Evolutionary conservation across 768 basidiomycete species (phyloP).

Genomic region (Calocera cornea): DNA sequence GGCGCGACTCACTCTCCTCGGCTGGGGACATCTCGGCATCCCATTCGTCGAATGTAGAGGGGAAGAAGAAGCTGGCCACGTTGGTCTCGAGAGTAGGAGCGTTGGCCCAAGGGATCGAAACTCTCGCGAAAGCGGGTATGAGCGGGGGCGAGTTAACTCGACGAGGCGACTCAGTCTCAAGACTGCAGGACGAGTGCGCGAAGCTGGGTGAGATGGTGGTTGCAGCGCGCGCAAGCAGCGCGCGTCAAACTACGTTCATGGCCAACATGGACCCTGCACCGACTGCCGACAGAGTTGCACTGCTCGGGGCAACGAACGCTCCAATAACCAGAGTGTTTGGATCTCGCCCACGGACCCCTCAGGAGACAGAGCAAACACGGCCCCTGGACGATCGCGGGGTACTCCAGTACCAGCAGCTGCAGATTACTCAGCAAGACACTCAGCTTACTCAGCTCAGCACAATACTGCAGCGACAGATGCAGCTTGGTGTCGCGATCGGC

Average conservation of each 20-base stretch:
- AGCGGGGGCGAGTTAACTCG: conserved; percentile 85
- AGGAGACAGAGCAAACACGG: conserved; percentile 75
- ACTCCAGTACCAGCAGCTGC: conserved; percentile 59
- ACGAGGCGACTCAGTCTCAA: conserved; percentile 75
- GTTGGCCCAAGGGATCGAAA: conserved; percentile 55
- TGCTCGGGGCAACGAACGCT: conserved; percentile 19
- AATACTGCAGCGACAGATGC: conserved; percentile 70
- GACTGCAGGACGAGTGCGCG: conserved; percentile 82
- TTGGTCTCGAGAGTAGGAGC: conserved; percentile 58
- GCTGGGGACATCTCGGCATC: conserved; percentile 59
- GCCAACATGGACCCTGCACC: conserved; percentile 1
- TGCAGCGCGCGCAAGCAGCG: conserved; percentile 31
- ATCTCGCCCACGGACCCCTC: conserved; percentile 35
- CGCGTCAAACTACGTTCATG: background rate
- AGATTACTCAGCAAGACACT: conserved; percentile 72
- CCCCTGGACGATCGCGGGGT: conserved; percentile 77
- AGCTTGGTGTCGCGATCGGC: conserved; percentile 74
- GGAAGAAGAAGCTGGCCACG: conserved; percentile 71
- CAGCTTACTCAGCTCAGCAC: conserved; percentile 70
- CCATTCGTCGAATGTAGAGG: conserved; percentile 67
- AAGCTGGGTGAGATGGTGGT: conserved; percentile 77
- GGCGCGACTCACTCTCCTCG: conserved; percentile 72
- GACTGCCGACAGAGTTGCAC: conserved; percentile 15
- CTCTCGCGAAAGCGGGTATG: conserved; percentile 55
- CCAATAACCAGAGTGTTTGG: conserved; percentile 72